Base-by-base conservation (phyloP, 352 stramenopile species). In the Phytophthora fragariae region DNA sequence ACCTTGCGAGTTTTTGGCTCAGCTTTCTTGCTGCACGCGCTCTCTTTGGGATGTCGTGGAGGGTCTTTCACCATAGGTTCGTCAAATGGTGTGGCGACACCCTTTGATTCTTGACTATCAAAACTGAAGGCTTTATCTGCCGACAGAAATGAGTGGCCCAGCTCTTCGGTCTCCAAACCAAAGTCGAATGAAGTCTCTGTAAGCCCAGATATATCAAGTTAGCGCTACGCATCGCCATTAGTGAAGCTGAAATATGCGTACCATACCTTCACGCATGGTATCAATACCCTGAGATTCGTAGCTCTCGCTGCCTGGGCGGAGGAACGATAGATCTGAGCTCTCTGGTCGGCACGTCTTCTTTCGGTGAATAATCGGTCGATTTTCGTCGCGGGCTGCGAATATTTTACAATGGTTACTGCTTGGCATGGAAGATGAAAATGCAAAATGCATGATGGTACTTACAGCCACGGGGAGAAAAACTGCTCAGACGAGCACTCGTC, bases 81-180 rank as follows among this genome's bases (percentile, higher is more conserved):
- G 39, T 73, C 58, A 62, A 61, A 57, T 27, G n/a, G 37, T 27
- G 24, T 35, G n/a, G 35, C 11, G 17, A 70, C 15, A 50, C 37
- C 33, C 52, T 70, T 77, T 10, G 50, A 63, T 24, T 75, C 61
- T 19, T 71, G 46, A n/a, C 61, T 55, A 57, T 79, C 67, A 7
- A 52, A 58, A 5, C 47, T 71, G 53, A 52, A 50, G 3, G 21
- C 29, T 41, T 57, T 44, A 54, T 44, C 47, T 14, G 53, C 61
- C 15, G 60, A 56, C 7, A 75, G 31, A 64, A 72, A 70, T 2
- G 68, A 75, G 33, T 67, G 57, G 17, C 6, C 29, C 56, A 60
- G 33, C 21, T 60, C 12, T 37, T 58, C 54, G 14, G 29, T 31
- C 2, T 65, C 24, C 6, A 65, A 50, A 27, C 50, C 24, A 21